Conservation (phyloP, 805 yeast species). For the Saccharomyces mikatae region DNA sequence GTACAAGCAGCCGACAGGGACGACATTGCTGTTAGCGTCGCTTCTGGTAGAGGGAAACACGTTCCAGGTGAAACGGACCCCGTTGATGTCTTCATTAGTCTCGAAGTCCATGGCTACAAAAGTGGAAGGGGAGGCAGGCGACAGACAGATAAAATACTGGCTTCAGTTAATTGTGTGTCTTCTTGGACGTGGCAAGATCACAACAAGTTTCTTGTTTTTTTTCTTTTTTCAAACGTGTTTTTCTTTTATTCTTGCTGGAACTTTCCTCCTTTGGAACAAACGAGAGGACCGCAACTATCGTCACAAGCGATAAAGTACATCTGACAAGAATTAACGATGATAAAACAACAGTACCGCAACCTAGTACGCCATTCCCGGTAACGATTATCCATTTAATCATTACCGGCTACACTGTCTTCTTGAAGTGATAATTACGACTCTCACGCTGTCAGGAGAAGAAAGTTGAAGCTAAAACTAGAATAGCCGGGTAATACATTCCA, state of each 20-base stretch:
- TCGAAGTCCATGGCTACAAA: conserved; percentile 38
- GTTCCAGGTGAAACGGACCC: conserved; percentile 72
- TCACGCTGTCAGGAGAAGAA: too few species aligned
- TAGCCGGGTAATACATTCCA: too few species aligned
- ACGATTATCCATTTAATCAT: too few species aligned
- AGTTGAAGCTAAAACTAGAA: too few species aligned
- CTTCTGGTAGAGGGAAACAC: conserved; percentile 81
- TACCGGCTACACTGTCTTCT: too few species aligned
- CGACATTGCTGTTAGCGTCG: conserved; percentile 85
- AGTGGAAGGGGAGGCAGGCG: neutral
- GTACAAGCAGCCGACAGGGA: conserved; percentile 89
- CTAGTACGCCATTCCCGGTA: neutral
- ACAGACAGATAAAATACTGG: neutral
- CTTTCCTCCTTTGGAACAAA: neutral
- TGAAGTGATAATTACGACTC: neutral
- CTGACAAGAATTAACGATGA: neutral
- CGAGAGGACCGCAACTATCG: neutral
- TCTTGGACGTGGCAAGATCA: neutral
- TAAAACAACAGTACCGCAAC: neutral
- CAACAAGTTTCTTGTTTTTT: neutral
- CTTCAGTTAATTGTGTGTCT: neutral
- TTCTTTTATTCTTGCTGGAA: neutral
- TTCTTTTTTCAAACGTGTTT: neutral
- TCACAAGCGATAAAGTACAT: neutral
- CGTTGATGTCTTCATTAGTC: conserved; percentile 61